Conservation (phyloP, 768 basidiomycete genomes). For the Tylopilus rubrobrunneus region DNA sequence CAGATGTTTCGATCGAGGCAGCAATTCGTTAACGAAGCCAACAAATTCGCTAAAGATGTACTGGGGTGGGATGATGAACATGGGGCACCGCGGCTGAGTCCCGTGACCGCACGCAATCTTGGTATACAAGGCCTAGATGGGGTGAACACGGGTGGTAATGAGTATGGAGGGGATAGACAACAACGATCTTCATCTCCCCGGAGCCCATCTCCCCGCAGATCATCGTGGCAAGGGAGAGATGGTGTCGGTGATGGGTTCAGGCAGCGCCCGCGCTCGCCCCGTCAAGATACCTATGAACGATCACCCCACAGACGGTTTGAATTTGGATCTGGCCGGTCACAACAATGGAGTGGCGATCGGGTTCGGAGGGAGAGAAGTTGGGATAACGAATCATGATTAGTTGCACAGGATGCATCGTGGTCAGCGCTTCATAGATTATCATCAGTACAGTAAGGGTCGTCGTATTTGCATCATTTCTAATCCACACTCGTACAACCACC, state of each 20-base stretch:
- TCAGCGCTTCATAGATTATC: neutral
- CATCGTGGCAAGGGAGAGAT: conserved; percentile 10
- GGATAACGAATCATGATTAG: neutral
- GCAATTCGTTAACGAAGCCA: conserved; percentile 39
- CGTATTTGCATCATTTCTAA: neutral
- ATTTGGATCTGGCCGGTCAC: conserved; percentile 3
- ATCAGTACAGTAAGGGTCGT: conserved; percentile 2
- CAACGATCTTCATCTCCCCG: conserved; percentile 5
- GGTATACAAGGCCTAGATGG: conserved; percentile 37
- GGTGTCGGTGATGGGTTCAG: neutral
- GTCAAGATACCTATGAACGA: conserved; percentile 2
- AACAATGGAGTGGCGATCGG: conserved; percentile 1
- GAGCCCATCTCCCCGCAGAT: conserved; percentile 1
- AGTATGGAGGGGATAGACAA: neutral
- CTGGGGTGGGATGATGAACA: conserved; percentile 37
- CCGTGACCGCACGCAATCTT: conserved; percentile 49
- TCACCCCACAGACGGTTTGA: conserved; percentile 3
- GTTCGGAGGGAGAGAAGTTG: conserved; percentile 5
- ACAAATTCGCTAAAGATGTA: conserved; percentile 32
- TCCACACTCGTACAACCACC: neutral
- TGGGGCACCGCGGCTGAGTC: conserved; percentile 36
- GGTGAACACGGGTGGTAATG: conserved; percentile 14
- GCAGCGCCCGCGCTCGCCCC: neutral
- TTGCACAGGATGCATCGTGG: neutral
- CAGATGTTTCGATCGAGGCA: conserved; percentile 36